Percentiles rank a stretch among this genome's conserved stretches.
Conservation (phyloP, 2,329 filamentous ascomycete species). For the Claviceps lovelessii region DNA sequence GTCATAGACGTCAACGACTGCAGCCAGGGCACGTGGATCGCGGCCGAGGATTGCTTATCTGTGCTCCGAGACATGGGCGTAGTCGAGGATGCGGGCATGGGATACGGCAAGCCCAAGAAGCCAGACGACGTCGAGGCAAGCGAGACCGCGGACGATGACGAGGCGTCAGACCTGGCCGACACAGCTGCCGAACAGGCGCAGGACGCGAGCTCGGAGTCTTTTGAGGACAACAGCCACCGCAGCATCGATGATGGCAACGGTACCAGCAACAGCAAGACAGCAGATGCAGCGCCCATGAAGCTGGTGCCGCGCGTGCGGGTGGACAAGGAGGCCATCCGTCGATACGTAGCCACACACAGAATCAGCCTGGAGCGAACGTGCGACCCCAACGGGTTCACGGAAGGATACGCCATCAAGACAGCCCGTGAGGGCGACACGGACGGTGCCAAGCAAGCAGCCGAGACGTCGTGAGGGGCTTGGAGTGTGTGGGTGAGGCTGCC, state of each 20-base stretch:
- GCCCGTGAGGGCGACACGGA: conserved; percentile 22
- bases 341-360: conserved; percentile 50
- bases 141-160: conserved; percentile 1
- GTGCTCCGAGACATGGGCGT: conserved; percentile 71
- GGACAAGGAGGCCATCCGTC: conserved; percentile 42
- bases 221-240: not conserved
- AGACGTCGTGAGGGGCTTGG: conserved; percentile 1
- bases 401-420: conserved; percentile 44
- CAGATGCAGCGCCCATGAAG: conserved; percentile 8
- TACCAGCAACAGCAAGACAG: not conserved
- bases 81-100: conserved; percentile 41
- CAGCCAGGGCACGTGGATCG: conserved; percentile 67
- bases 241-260: not conserved
- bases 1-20: conserved; percentile 56
- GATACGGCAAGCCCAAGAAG: conserved; percentile 22
- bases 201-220: not conserved
- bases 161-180: not conserved
- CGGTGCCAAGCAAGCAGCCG: conserved; percentile 10
- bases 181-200: not conserved
- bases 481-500: not conserved
- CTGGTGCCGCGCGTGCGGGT: conserved; percentile 34
- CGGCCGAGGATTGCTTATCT: conserved; percentile 66
- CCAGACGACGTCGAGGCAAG: conserved; percentile 4
- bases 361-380: conserved; percentile 54
- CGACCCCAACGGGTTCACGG: conserved; percentile 59